Conservation (phyloP, 2,329 filamentous ascomycete species). For the Metarhizium brunneum region DNA sequence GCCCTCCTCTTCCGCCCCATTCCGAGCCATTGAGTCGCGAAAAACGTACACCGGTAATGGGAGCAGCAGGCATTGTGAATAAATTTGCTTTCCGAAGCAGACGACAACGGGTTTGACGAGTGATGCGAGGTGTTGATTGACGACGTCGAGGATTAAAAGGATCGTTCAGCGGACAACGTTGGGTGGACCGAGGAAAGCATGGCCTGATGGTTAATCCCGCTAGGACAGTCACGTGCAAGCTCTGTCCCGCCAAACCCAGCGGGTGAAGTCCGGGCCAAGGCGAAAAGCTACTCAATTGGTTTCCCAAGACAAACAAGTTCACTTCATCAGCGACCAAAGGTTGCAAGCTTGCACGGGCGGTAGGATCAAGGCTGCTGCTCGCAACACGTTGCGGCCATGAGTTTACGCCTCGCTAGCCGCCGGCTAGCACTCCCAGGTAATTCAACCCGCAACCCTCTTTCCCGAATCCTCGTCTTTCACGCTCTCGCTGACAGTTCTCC, state of each 20-base stretch:
- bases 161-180: constrained; percentile 10
- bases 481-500: background rate
- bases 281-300: constrained; percentile 12
- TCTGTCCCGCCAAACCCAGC: background rate
- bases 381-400: constrained; percentile 39
- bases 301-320: background rate
- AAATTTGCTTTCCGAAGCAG: constrained; percentile 13
- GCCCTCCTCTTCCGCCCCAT: background rate
- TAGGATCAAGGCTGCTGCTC: background rate
- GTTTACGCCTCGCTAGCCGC: constrained; percentile 52
- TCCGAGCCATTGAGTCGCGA: constrained; percentile 19
- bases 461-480: background rate
- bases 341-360: background rate
- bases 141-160: background rate
- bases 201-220: background rate
- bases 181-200: constrained; percentile 1
- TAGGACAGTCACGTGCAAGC: constrained; percentile 1
- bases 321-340: background rate
- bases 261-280: constrained; percentile 16
- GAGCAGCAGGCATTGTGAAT: constrained; percentile 43
- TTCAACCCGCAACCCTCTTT: constrained; percentile 8
- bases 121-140: no score
- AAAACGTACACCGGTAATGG: constrained; percentile 50
- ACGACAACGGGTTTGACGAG: background rate
- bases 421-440: constrained; percentile 52